Evolutionary conservation across 2,329 filamentous ascomycete species (phyloP).

Genomic region (Phialophora macrospora): DNA sequence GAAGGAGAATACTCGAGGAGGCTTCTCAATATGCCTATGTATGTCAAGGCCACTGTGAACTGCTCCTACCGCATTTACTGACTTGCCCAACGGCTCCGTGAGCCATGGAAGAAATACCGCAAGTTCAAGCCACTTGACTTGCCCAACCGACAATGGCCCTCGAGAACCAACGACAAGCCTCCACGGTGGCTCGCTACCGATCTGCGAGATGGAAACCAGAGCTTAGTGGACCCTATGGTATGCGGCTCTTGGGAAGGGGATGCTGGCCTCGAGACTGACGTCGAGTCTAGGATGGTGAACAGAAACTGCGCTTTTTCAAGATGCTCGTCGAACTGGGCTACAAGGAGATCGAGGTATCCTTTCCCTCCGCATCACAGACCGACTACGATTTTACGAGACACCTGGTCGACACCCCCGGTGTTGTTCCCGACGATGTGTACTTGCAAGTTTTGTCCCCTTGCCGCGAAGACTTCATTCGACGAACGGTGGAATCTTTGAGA

Average conservation of each 20-base stretch:
- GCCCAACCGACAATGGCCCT: conserved; percentile 73
- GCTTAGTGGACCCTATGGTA: conserved; percentile 90
- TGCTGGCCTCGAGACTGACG: conserved; percentile 18
- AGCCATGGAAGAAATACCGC: conserved; percentile 56
- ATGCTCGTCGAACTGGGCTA: conserved; percentile 92
- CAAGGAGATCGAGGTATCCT: conserved; percentile 97
- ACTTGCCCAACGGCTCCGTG: conserved; percentile 49
- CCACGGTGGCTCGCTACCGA: conserved; percentile 91
- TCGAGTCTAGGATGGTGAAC: conserved; percentile 74
- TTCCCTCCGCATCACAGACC: conserved; percentile 90
- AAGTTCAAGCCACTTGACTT: conserved; percentile 54
- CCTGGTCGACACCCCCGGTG: conserved; percentile 81
- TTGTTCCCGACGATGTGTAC: conserved; percentile 85
- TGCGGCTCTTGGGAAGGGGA: conserved; percentile 39
- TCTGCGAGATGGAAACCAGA: conserved; percentile 91
- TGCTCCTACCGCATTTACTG: neutral
- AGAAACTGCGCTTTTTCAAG: conserved; percentile 94
- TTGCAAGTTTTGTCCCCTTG: conserved; percentile 92
- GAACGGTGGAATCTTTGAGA: conserved; percentile 84
- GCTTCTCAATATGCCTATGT: conserved; percentile 29
- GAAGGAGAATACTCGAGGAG: neutral
- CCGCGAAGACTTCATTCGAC: conserved; percentile 84
- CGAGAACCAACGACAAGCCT: conserved; percentile 78
- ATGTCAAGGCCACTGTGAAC: neutral
- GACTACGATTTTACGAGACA: conserved; percentile 94